Percentiles rank a stretch among this genome's conserved stretches.
These are phyloP conservation scores for Candida oleophila DNA, from an alignment of 805 yeast species.

Conservation along the genomic window DNA sequence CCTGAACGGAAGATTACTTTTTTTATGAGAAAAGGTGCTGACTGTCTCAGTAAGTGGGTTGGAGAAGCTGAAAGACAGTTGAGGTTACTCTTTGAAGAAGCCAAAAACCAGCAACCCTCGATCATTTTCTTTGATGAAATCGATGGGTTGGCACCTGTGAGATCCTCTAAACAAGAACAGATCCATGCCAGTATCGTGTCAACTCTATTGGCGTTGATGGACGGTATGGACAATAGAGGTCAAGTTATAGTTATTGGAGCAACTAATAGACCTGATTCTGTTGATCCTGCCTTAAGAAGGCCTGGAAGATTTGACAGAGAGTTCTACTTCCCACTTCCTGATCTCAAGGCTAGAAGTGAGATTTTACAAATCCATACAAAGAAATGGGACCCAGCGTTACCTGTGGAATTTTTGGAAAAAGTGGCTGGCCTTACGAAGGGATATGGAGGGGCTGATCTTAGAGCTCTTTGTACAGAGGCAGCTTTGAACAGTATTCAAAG, in stretches of 20 bases:
- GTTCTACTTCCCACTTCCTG: constrained; percentile 93
- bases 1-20: constrained; percentile 85
- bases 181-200: constrained; percentile 97
- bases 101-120: constrained; percentile 91
- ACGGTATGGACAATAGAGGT: constrained; percentile 98
- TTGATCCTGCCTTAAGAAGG: constrained; percentile 96
- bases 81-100: constrained; percentile 89
- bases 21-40: constrained; percentile 98
- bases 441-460: constrained; percentile 95
- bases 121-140: constrained; percentile 97
- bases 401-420: constrained; percentile 55
- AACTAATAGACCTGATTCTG: constrained; percentile 94
- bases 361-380: constrained; percentile 84
- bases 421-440: constrained; percentile 87
- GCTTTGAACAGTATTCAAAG: constrained; percentile 91
- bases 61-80: constrained; percentile 98
- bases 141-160: constrained; percentile 96
- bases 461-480: constrained; percentile 94
- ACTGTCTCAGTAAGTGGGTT: constrained; percentile 95
- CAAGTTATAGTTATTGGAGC: constrained; percentile 98
- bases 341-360: constrained; percentile 69
- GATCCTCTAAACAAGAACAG: constrained; percentile 97
- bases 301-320: constrained; percentile 98
- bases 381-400: constrained; percentile 80
- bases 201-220: constrained; percentile 93